Evolutionary conservation across 306 rosid species (phyloP).

Genomic region (Cucumis cinereus): DNA sequence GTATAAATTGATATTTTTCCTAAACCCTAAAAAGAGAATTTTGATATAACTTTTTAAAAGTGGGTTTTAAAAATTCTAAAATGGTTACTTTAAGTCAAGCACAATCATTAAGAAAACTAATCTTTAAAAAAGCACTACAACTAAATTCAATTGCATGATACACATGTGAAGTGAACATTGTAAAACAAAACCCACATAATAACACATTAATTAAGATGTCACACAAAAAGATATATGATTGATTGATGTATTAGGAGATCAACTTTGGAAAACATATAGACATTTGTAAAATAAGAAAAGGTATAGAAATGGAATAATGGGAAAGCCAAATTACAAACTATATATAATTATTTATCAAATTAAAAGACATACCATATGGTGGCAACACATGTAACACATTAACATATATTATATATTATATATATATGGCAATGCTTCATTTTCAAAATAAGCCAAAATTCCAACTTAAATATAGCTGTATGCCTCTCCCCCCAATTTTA

Average conservation of each 20-base stretch:
- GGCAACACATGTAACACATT: neutral
- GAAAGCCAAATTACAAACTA: neutral
- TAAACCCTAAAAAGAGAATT: too few species aligned
- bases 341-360: neutral
- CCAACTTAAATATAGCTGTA: constrained; percentile 6
- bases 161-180: neutral
- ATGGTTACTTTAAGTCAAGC: too few species aligned
- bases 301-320: neutral
- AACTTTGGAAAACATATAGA: too few species aligned
- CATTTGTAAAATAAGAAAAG: too few species aligned
- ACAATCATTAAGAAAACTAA: too few species aligned
- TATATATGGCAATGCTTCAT: neutral
- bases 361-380: neutral
- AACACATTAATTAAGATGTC: neutral
- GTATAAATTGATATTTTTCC: too few species aligned
- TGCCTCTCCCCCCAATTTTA: neutral
- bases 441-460: neutral
- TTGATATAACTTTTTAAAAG: too few species aligned
- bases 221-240: too few species aligned
- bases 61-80: too few species aligned
- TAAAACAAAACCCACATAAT: too few species aligned
- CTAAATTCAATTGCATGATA: neutral
- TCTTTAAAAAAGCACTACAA: neutral
- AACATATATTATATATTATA: too few species aligned
- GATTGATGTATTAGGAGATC: neutral